Base-by-base conservation (phyloP, 345 rosid species). In the Citrus hindsii region DNA sequence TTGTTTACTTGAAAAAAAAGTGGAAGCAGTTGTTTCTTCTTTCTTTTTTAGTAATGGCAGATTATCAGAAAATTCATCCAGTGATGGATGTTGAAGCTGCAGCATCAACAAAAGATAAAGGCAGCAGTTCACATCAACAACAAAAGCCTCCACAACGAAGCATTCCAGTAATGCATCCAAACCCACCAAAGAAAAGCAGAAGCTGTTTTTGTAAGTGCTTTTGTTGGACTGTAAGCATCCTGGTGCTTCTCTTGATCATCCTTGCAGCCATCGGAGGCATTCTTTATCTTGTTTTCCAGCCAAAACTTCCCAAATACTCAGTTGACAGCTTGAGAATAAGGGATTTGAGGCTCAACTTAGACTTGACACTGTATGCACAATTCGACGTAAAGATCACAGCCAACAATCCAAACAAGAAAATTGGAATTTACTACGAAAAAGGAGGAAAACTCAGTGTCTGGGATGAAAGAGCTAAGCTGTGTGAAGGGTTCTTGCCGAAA, bases 371-470 rank as follows among this genome's bases (percentile, higher is more conserved):
- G 22, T 90, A 90, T 1, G 93, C 98, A 4, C 79, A 80, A 67
- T 95, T 95, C 55, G 82, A 89, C 24, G 93, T 95, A 24, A 88
- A 89, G 88, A 87, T 95, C 82, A 92, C 94, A 14, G 98, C 98
- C 46, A 85, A 83, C 28, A 95, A 95, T 72, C 98, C 98, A 4
- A 95, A 95, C 89, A 67, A 88, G 74, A 92, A 90, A 58, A 92
- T 95, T 1, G 98, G 98, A 65, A 91, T 95, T 7, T 92, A 88
- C 79, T 93, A 93, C 73, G 92, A 88, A 83, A 85, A 88, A 69
- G 98, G 92, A 32, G 92, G 98, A 2, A 80, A 37, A 40, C 66
- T 93, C 14, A 87, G 88, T 28, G 95, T 95, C 9, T 93, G 94
- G 98, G 90, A 92, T 80, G 64, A 75, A 9, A 83, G 84, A 51